Evolutionary conservation across 2,329 filamentous ascomycete genomes (phyloP), one percentile per base, ranked within the genome.

Genomic region (Fonsecaea erecta): DNA sequence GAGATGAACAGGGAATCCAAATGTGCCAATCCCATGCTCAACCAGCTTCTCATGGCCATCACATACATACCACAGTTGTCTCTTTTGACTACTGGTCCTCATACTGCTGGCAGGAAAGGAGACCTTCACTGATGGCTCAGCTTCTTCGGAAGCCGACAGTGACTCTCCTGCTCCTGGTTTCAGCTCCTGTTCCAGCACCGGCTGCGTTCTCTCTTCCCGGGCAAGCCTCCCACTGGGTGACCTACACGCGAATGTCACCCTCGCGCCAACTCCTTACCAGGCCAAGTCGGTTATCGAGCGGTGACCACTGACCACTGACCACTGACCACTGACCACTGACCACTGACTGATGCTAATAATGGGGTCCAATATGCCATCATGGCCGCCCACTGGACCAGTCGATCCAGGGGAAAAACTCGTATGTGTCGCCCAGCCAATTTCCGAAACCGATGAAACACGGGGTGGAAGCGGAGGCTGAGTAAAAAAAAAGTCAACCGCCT

Each of bases 371-470:
- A 40, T 40, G 37, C 37, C 37, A 40, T 40, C 37, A 40, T 40
- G 14, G 37, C 16, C 37, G 5, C 8, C 14, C 37, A 40, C 37
- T 40, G 37, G 37, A 40, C 3, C 18, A 16, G 16, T 40, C 16
- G 3, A n/a, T 21, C 18, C 43, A 48, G 43, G 43, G 43, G 43
- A 43, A 24, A 24, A 24, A 24, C 2, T 24, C 43, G 18, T 24
- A 37, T 40, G 32, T 26, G 35, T 37, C 21, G 16, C 40, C 16
- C 24, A 48, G 35, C 57, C 53, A 68, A 68, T 68, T 68, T 68
- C 66, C 66, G 60, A 53, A 61, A 61, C 52, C 37, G 66, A 63
- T 66, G 66, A 68, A 65, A 68, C 66, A 68, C 60, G 56, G 66
- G 62, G 66, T 62, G 11, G 34, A 14, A 37, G 32, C 24, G 52